These are phyloP conservation scores for Sporisorium sorghi DNA, from an alignment of 1,284 basidiomycete genomes.

Conservation along the genomic window DNA sequence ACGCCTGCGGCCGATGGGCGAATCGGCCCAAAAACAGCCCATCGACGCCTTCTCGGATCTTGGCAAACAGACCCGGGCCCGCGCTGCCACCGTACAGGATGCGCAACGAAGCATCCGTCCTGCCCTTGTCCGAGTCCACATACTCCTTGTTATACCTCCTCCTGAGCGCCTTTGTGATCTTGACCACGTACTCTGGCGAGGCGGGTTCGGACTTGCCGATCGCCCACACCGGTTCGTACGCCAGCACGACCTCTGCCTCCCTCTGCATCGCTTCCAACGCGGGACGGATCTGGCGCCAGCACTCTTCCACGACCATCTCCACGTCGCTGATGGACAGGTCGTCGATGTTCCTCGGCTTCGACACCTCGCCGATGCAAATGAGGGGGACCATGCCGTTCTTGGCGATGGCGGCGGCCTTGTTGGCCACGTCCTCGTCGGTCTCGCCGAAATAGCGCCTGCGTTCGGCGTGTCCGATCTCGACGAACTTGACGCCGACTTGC, in stretches of 20 bases:
- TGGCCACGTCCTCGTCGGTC: slow-evolving; percentile 57
- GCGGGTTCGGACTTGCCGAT: slow-evolving; percentile 62
- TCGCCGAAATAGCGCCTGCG: slow-evolving; percentile 59
- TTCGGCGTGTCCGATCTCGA: slow-evolving; percentile 67
- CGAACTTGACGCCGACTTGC: slow-evolving; percentile 56
- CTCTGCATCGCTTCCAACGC: slow-evolving; percentile 40
- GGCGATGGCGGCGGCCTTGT: slow-evolving; percentile 52
- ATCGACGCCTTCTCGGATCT: slow-evolving; percentile 61
- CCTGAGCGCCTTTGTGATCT: slow-evolving; percentile 59
- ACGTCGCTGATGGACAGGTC: slow-evolving; percentile 25
- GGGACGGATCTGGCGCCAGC: slow-evolving; percentile 58
- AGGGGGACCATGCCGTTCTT: slow-evolving; percentile 57
- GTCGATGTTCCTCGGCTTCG: slow-evolving; percentile 36
- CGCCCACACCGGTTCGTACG: slow-evolving; percentile 67
- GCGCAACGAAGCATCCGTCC: slow-evolving; percentile 40
- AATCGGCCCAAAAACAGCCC: slow-evolving; percentile 64
- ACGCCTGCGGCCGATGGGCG: slow-evolving; percentile 60
- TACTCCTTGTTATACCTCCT: slow-evolving; percentile 39
- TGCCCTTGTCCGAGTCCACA: slow-evolving; percentile 27
- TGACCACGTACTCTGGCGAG: slow-evolving; percentile 59
- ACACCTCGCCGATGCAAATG: slow-evolving; percentile 63
- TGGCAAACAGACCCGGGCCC: slow-evolving; percentile 57
- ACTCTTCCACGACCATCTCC: slow-evolving; percentile 52
- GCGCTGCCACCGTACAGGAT: slow-evolving; percentile 65
- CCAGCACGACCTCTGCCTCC: slow-evolving; percentile 51